These are phyloP conservation scores for Pleurotus djamor DNA, from an alignment of 768 basidiomycete genomes.

Conservation along the genomic window DNA sequence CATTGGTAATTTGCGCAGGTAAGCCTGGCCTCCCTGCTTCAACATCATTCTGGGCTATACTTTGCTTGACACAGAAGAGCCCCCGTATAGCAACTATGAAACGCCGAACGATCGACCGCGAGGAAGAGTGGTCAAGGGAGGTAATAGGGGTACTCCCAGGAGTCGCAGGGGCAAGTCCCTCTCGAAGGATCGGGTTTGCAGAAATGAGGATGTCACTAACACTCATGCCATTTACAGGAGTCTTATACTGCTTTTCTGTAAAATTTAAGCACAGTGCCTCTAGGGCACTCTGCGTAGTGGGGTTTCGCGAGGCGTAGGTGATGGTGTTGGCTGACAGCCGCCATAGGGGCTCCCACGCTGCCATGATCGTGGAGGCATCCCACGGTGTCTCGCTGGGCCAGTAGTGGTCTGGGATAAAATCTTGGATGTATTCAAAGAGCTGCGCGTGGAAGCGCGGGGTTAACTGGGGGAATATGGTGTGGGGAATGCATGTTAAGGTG, in stretches of 20 bases:
- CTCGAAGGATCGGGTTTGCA: background rate
- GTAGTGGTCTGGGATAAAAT: slow-evolving; percentile 17
- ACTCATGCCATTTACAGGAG: background rate
- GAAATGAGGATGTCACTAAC: background rate
- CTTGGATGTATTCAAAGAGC: background rate
- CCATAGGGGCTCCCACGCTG: slow-evolving; percentile 7
- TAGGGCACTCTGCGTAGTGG: background rate
- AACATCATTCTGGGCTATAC: background rate
- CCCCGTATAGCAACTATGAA: background rate
- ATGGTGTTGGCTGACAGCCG: slow-evolving; percentile 74
- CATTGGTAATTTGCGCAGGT: background rate
- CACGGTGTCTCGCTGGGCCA: slow-evolving; percentile 32
- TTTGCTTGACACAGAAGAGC: too few species aligned
- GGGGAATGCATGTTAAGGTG: background rate
- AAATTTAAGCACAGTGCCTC: background rate
- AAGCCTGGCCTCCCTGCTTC: background rate
- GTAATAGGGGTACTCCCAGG: background rate
- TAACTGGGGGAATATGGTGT: background rate
- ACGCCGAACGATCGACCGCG: background rate
- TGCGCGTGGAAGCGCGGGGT: background rate
- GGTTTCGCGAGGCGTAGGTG: slow-evolving; percentile 58
- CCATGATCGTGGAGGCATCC: background rate
- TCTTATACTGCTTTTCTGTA: background rate
- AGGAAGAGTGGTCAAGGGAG: background rate
- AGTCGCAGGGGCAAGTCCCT: background rate